Evolutionary conservation across 208 protist genomes (phyloP).

Genomic region (Trypanosoma lewisi): DNA sequence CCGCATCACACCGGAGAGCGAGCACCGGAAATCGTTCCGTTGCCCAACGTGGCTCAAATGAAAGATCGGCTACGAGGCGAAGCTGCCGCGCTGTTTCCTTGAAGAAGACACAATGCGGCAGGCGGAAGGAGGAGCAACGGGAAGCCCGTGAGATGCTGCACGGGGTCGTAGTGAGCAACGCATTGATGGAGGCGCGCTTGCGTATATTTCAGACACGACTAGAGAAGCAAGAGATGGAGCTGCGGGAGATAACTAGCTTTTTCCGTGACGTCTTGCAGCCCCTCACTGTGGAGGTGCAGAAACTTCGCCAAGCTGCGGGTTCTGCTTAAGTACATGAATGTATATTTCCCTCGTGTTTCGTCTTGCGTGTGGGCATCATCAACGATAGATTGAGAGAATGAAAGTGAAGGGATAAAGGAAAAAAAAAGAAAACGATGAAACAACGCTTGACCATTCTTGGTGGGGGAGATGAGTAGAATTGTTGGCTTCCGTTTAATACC

Average conservation of each 20-base stretch:
- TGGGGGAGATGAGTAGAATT: no score
- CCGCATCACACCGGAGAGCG: neutral
- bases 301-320: neutral
- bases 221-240: slow-evolving; percentile 17
- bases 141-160: slow-evolving; percentile 6
- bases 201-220: slow-evolving; percentile 5
- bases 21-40: neutral
- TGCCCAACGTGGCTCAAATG: neutral
- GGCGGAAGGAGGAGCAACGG: neutral
- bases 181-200: slow-evolving; percentile 12
- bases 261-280: slow-evolving; percentile 4
- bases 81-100: neutral
- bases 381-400: neutral
- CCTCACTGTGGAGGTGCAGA: neutral
- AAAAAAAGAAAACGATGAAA: no score
- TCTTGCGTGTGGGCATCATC: neutral
- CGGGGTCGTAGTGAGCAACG: slow-evolving; percentile 4
- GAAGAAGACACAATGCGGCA: neutral
- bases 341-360: neutral
- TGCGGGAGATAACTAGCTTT: slow-evolving; percentile 9
- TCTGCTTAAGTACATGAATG: neutral
- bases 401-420: no score
- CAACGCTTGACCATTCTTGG: no score
- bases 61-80: neutral
- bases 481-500: no score